phyloP scores from a whole-genome alignment of 768 basidiomycete genomes.

The Bullera alba region DNA sequence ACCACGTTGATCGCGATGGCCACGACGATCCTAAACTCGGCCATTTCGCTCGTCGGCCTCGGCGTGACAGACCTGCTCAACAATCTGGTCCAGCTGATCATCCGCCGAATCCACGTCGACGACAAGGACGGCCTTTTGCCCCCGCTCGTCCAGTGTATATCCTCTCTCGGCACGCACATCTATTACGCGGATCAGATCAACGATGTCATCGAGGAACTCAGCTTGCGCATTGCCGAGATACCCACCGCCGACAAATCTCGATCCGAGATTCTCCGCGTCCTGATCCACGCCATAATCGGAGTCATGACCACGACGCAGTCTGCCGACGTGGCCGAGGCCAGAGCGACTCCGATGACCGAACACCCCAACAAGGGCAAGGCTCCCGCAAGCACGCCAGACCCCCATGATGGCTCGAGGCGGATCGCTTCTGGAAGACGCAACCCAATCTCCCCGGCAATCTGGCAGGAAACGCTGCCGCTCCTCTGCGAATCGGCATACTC shows the following conservation, averaged over 20 bases:
- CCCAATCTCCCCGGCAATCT: constrained; percentile 67
- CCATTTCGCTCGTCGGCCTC: constrained; percentile 75
- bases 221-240: constrained; percentile 63
- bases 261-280: constrained; percentile 30
- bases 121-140: constrained; percentile 61
- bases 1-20: constrained; percentile 68
- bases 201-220: constrained; percentile 77
- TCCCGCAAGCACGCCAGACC: constrained; percentile 12
- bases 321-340: constrained; percentile 17
- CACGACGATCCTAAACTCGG: constrained; percentile 63
- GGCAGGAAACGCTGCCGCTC: constrained; percentile 83
- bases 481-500: constrained; percentile 70
- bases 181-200: constrained; percentile 96
- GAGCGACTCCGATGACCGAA: neutral
- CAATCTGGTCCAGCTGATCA: constrained; percentile 64
- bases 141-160: constrained; percentile 64
- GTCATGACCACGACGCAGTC: constrained; percentile 24
- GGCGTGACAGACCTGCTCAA: constrained; percentile 84
- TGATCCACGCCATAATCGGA: constrained; percentile 29
- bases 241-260: constrained; percentile 48
- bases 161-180: constrained; percentile 79
- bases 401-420: constrained; percentile 6
- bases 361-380: constrained; percentile 24
- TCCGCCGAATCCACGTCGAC: constrained; percentile 62
- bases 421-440: constrained; percentile 27